These are phyloP conservation scores for Neurospora sp. DNA, from an alignment of 495 filamentous ascomycete species.

Conservation along the genomic window DNA sequence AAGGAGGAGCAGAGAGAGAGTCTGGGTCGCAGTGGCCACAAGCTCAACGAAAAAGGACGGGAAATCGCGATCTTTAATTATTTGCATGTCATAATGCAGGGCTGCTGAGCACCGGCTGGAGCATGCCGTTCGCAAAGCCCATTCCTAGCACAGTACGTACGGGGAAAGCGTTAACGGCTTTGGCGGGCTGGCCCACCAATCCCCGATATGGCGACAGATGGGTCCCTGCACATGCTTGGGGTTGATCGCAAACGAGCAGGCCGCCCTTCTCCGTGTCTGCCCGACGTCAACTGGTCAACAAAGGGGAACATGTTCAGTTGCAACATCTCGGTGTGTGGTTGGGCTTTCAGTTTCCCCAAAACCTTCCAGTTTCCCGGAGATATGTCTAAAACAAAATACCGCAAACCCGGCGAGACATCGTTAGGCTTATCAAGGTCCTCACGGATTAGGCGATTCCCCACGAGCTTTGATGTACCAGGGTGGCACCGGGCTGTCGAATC, in stretches of 20 bases:
- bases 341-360: neutral
- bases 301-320: neutral
- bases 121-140: neutral
- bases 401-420: neutral
- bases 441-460: neutral
- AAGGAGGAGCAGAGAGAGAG: neutral
- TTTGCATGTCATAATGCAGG: constrained; percentile 10
- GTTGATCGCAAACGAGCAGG: neutral
- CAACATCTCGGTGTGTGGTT: neutral
- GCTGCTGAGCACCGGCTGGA: neutral
- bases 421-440: neutral
- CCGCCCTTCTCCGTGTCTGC: neutral
- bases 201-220: neutral
- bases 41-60: neutral
- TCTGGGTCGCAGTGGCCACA: neutral
- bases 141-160: neutral
- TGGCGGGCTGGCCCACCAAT: neutral
- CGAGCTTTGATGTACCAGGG: neutral
- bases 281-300: neutral
- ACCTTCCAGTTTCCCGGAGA: neutral
- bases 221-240: neutral
- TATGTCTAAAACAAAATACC: neutral
- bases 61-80: constrained; percentile 16
- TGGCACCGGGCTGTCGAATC: neutral
- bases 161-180: neutral